A percentile compares a stretch with the other conserved stretches of the same genome.
Conservation (phyloP, 306 rosid genomes). For the Hippophae gyantsensis region DNA sequence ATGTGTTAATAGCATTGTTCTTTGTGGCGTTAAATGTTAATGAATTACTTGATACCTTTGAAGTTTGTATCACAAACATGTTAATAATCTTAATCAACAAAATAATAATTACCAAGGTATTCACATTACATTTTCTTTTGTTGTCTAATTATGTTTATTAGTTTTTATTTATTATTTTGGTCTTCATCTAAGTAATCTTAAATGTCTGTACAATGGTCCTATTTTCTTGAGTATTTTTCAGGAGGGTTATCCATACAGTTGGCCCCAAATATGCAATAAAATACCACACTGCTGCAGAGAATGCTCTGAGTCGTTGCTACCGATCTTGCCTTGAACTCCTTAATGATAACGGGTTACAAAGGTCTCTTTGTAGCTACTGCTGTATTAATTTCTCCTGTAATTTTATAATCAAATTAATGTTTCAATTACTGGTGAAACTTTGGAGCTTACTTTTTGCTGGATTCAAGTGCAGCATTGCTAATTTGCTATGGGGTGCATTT, state of each 20-base stretch:
- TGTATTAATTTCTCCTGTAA: slow-evolving; percentile 9
- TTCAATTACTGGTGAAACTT: neutral
- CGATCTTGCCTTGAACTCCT: slow-evolving; percentile 97
- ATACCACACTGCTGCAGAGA: slow-evolving; percentile 98
- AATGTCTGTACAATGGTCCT: neutral
- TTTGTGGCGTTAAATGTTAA: neutral
- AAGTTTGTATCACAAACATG: too few species aligned
- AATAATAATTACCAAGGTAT: too few species aligned
- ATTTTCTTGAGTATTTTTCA: slow-evolving; percentile 26
- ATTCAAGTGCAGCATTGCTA: slow-evolving; percentile 68
- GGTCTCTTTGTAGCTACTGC: slow-evolving; percentile 38
- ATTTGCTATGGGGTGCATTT: slow-evolving; percentile 85
- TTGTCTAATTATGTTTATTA: too few species aligned
- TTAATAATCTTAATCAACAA: too few species aligned
- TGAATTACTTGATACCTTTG: neutral
- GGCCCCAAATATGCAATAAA: slow-evolving; percentile 97
- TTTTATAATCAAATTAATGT: slow-evolving; percentile 8
- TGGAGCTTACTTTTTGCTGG: slow-evolving; percentile 20
- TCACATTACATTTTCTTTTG: too few species aligned
- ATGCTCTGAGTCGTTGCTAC: slow-evolving; percentile 94
- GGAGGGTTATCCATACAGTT: slow-evolving; percentile 93
- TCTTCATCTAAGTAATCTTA: neutral
- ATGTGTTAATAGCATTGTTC: too few species aligned
- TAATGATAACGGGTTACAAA: slow-evolving; percentile 67
- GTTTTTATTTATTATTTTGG: neutral